Base-by-base conservation (phyloP, 1,284 basidiomycete species). In the Irpex rosettiformis region DNA sequence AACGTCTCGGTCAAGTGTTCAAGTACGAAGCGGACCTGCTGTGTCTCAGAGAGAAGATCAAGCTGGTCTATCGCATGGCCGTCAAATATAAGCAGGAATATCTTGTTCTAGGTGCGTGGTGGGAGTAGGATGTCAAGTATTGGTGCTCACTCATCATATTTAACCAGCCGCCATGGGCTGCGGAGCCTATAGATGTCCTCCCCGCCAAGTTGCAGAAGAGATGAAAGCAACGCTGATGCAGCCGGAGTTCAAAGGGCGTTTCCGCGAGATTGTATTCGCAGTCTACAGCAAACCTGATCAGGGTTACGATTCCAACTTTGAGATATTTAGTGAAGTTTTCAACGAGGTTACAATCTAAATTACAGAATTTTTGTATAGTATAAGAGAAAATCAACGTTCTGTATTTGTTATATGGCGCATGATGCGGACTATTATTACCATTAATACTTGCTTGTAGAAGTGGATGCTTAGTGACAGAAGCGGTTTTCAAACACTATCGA, bases 101-200 rank as follows among this genome's bases (percentile, higher is more conserved):
- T 58, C 58, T 80, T 3, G 69, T 80, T 1, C 69, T 79, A 8
- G 78, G 78, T 78, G 64, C 7, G 33, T 37, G 70, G 33, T 21
- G 57, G 4, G 4, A 4, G 6, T 27, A 10, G 6, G n/a, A 24
- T 58, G 27, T 21, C 33, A 37, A 37, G 33, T 37, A 7, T 37
- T 22, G 43, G 13, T 22, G 43, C n/a, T 18, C 13, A 22, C 21
- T n/a, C 43, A 18, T 22, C n/a, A 2, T 45, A 18, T 13, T 10
- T 21, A 28, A 29, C n/a, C 37, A 79, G 77, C 75, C 63, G 78
- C 78, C 3, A 75, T 79, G 72, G 78, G 78, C 0, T 79, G 78
- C 59, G 78, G 77, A 10, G 76, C 71, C 1, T 80, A 79, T 61
- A 58, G 40, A 6, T 79, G 77, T 62, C 78, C 78, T 3, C 72